Evolutionary conservation across 768 basidiomycete genomes (phyloP).

Genomic region (Kwoniella dendrophila): DNA sequence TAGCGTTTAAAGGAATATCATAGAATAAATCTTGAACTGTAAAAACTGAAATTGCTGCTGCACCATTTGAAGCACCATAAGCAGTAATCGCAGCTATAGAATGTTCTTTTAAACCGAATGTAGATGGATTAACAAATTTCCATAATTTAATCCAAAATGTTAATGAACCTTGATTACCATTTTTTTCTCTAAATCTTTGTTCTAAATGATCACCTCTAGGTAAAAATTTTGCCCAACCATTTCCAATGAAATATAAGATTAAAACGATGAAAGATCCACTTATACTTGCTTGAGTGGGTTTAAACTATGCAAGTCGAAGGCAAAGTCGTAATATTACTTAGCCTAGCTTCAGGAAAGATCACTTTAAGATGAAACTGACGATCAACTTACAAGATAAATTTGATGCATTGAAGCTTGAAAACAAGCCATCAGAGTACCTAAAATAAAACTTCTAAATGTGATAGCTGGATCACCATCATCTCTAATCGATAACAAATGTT

Average conservation of each 20-base stretch:
- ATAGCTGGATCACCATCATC: conserved; percentile 65
- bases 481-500: conserved; percentile 57
- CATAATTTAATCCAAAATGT: conserved; percentile 58
- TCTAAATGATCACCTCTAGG: conserved; percentile 15
- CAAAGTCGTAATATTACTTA: background rate
- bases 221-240: conserved; percentile 9
- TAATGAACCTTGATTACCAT: conserved; percentile 25
- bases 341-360: background rate
- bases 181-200: background rate
- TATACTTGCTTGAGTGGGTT: conserved; percentile 63
- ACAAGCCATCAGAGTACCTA: conserved; percentile 66
- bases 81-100: conserved; percentile 58
- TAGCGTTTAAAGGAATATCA: conserved; percentile 62
- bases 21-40: conserved; percentile 62
- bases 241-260: conserved; percentile 62
- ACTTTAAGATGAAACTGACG: background rate
- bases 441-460: conserved; percentile 63
- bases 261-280: conserved; percentile 66
- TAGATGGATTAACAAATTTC: conserved; percentile 62
- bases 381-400: conserved; percentile 59
- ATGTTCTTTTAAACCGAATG: conserved; percentile 66
- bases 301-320: conserved; percentile 56
- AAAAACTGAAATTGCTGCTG: conserved; percentile 65
- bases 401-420: conserved; percentile 64
- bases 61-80: conserved; percentile 63